A percentile compares a stretch with the other conserved stretches of the same genome.
These are phyloP conservation scores for Diaporthe batatas DNA, from an alignment of 2,329 filamentous ascomycete species.

Conservation along the genomic window DNA sequence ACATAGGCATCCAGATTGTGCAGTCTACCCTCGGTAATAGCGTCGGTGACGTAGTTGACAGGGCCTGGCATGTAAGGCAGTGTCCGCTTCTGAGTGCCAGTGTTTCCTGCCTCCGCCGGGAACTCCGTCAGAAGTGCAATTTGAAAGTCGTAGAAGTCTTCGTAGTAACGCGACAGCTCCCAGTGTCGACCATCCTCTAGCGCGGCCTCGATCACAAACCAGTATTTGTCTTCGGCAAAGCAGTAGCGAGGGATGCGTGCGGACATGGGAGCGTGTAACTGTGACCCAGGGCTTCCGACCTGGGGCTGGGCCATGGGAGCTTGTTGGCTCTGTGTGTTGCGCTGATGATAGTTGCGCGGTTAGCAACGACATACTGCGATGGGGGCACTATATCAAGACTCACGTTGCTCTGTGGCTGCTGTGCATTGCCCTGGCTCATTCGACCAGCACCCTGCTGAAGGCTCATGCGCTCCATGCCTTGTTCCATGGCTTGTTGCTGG, in stretches of 20 bases:
- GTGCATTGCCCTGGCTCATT: slow-evolving; percentile 61
- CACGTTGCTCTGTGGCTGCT: slow-evolving; percentile 58
- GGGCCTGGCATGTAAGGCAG: slow-evolving; percentile 98
- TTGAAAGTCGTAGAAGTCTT: slow-evolving; percentile 99
- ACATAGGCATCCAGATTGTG: slow-evolving; percentile 97
- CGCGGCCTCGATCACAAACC: slow-evolving; percentile 94
- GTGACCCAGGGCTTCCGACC: slow-evolving; percentile 58
- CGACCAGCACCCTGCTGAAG: slow-evolving; percentile 67
- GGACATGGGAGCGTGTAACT: slow-evolving; percentile 80
- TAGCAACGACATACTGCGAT: slow-evolving; percentile 39
- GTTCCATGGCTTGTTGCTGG: slow-evolving; percentile 68
- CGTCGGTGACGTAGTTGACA: slow-evolving; percentile 97
- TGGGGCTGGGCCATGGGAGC: slow-evolving; percentile 52
- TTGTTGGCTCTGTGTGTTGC: slow-evolving; percentile 51
- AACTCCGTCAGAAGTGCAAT: slow-evolving; percentile 94
- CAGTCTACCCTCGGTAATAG: slow-evolving; percentile 91
- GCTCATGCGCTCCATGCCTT: slow-evolving; percentile 84
- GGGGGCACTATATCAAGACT: slow-evolving; percentile 47
- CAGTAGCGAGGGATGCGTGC: slow-evolving; percentile 93
- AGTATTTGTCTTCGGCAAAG: slow-evolving; percentile 97
- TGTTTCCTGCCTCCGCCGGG: slow-evolving; percentile 91
- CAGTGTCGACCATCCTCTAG: slow-evolving; percentile 92
- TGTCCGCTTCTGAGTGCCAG: slow-evolving; percentile 81
- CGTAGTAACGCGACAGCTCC: slow-evolving; percentile 95
- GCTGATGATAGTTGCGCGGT: slow-evolving; percentile 49